phyloP scores from a whole-genome alignment of 768 basidiomycete genomes.

The Boletus insuetus region DNA sequence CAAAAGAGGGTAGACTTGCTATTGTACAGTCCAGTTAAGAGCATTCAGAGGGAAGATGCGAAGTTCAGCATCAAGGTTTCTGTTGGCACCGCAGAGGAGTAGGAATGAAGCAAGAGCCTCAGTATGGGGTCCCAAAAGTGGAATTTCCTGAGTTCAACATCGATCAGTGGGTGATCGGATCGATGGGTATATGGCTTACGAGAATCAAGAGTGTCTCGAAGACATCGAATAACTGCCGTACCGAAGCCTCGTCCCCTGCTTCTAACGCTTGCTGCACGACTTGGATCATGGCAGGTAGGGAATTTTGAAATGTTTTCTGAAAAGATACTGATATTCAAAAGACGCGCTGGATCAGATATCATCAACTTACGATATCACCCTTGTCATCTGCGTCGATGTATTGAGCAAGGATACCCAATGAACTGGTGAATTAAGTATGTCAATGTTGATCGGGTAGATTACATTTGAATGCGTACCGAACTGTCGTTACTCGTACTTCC shows the following conservation, averaged over 20 bases:
- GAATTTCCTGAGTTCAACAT: conserved; percentile 66
- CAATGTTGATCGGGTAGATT: neutral
- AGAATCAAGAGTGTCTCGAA: conserved; percentile 94
- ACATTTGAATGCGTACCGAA: conserved; percentile 47
- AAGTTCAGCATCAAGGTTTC: conserved; percentile 68
- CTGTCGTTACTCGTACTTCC: conserved; percentile 88
- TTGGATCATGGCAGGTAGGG: conserved; percentile 84
- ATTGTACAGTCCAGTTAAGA: conserved; percentile 95
- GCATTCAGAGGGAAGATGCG: conserved; percentile 91
- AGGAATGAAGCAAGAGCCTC: conserved; percentile 87
- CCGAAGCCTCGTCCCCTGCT: conserved; percentile 71
- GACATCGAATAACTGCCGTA: conserved; percentile 91
- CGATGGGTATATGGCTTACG: conserved; percentile 39
- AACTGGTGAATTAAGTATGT: conserved; percentile 38
- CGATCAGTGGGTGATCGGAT: conserved; percentile 3
- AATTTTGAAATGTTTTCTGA: conserved; percentile 82
- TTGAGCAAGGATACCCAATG: conserved; percentile 90
- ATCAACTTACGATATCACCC: conserved; percentile 66
- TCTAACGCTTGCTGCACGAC: conserved; percentile 86
- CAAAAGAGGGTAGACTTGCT: conserved; percentile 47
- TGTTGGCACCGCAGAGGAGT: conserved; percentile 78
- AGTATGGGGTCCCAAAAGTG: conserved; percentile 87
- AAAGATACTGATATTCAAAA: conserved; percentile 3
- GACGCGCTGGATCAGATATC: neutral
- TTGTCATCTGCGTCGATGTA: conserved; percentile 90